Evolutionary conservation across 768 basidiomycete genomes (phyloP), one percentile per base, ranked within the genome.

Genomic region (Sporobolomyces phaffii): DNA sequence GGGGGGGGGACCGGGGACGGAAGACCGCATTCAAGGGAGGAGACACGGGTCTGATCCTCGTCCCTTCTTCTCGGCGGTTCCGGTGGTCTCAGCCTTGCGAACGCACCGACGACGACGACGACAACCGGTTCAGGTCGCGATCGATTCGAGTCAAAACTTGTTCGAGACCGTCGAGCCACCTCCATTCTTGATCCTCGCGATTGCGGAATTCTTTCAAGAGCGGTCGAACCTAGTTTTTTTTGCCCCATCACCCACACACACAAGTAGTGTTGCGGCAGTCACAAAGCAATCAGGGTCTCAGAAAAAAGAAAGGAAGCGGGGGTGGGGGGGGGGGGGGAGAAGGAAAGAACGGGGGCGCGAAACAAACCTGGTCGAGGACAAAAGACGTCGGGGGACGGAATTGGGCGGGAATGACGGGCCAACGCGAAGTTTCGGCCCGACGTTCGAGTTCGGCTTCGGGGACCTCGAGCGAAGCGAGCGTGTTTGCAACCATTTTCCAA

Each of bases 401-500:
- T 4, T 33, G 13, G 5, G 29, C 15, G 10, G 40, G 36, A 0
- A 62, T 26, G 13, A 57, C 13, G 1, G 60, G 60, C 69, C 64
- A 65, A 11, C 62, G 22, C 0, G 47, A 56, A 3, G 1, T 2
- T 2, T 20, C 28, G 2, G 33, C 41, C 1, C 58, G 36, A 4
- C 6, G 5, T 9, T 28, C 40, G 13, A 60, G 41, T 8, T 26
- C 48, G 10, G 15, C 11, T 13, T 7, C 24, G 18, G 62, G 14
- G 15, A 57, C 6, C 18, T 22, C 58, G 41, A 67, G 52, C 26
- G n/a, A 24, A 5, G 18, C 8, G 7, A 73, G 63, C 26, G 61
- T 52, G 49, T 57, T 40, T 17, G n/a, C 48, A 10, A 61, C 38
- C 68, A 73, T 69, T 20, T 49, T 41, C 61, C 62, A 69, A 44